Evolutionary conservation across 75 land plant genomes (phyloP).

Genomic region (Larix kaempferi): DNA sequence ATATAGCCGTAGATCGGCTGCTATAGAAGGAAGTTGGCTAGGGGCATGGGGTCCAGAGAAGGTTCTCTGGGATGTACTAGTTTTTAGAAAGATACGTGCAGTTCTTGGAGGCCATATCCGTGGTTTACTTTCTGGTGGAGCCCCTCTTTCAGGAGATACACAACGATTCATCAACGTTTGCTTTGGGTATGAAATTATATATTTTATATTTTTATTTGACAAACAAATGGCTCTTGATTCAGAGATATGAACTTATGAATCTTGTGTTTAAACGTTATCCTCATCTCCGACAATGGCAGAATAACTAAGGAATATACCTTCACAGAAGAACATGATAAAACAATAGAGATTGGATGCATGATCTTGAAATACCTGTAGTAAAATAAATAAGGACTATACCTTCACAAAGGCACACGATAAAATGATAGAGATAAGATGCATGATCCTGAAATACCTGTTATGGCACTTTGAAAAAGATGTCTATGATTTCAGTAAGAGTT

Average conservation of each 20-base stretch:
- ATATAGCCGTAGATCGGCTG: constrained; percentile 68
- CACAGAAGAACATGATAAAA: no score
- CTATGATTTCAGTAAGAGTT: no score
- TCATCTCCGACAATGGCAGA: neutral
- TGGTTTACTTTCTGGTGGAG: constrained; percentile 82
- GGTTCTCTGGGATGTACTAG: constrained; percentile 64
- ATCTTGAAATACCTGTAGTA: no score
- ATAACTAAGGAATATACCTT: no score
- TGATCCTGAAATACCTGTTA: no score
- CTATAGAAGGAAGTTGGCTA: constrained; percentile 82
- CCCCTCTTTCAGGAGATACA: constrained; percentile 89
- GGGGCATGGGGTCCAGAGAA: constrained; percentile 88
- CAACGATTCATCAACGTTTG: constrained; percentile 92
- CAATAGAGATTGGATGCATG: no score
- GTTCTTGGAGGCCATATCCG: constrained; percentile 74
- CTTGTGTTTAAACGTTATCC: neutral
- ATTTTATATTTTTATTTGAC: neutral
- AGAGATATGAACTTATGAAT: no score
- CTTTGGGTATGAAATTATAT: constrained; percentile 46
- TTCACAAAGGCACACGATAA: no score
- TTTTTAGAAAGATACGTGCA: constrained; percentile 65
- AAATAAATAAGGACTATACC: no score
- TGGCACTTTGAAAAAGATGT: no score
- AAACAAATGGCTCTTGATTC: no score
- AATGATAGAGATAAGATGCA: no score